Percentiles rank a stretch among this genome's conserved stretches.
These are phyloP conservation scores for Mycena sanguinolenta DNA, from an alignment of 768 basidiomycete species.

Conservation along the genomic window DNA sequence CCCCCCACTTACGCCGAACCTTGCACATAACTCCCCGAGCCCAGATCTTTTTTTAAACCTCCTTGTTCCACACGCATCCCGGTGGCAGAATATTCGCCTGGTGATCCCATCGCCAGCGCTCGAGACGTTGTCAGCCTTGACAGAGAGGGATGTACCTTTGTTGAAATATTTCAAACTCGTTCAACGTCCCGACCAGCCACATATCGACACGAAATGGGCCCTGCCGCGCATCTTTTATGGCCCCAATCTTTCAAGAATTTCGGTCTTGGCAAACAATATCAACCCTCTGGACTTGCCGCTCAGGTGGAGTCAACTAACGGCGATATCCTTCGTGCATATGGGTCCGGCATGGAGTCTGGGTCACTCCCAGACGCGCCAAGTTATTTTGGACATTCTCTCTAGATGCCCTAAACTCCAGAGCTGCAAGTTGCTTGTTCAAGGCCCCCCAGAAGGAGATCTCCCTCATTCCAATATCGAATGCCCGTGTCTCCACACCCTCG, in stretches of 20 bases:
- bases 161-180: neutral
- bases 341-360: neutral
- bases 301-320: neutral
- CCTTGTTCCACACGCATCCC: neutral
- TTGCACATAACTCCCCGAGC: neutral
- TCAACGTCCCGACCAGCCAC: neutral
- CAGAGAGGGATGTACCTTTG: slow-evolving; percentile 2
- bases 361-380: neutral
- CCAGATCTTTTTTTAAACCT: neutral
- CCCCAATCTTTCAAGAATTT: neutral
- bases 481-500: slow-evolving; percentile 3
- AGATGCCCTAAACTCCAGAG: neutral
- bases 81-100: neutral
- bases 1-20: neutral
- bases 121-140: neutral
- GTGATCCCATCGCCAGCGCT: neutral
- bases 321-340: neutral
- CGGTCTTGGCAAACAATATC: neutral
- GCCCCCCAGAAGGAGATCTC: neutral
- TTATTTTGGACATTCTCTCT: neutral
- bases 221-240: neutral
- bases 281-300: neutral
- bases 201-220: neutral
- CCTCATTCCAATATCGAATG: neutral
- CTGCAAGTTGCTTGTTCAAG: slow-evolving; percentile 2